These are phyloP conservation scores for Melaleuca quinquenervia DNA, from an alignment of 345 rosid species.

Conservation along the genomic window DNA sequence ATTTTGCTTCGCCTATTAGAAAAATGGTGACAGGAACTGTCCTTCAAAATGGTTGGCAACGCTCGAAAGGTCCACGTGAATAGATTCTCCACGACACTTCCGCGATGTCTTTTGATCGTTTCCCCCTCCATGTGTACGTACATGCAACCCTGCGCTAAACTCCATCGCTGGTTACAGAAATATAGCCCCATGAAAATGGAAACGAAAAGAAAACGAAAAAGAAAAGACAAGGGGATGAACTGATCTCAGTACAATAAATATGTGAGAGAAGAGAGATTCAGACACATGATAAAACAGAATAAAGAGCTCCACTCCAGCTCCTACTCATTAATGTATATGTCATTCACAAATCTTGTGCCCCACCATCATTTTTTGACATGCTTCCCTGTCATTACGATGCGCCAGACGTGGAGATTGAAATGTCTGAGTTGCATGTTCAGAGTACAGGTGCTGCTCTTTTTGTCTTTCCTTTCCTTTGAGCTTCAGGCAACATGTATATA, in stretches of 20 bases:
- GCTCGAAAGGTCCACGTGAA: slow-evolving; percentile 14
- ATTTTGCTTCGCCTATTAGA: background rate
- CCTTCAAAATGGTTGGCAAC: background rate
- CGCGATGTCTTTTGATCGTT: background rate
- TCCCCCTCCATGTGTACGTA: background rate
- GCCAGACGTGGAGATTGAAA: background rate
- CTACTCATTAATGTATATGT: background rate
- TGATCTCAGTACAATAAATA: background rate
- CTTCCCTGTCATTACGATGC: background rate
- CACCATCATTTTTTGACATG: background rate
- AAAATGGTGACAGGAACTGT: background rate
- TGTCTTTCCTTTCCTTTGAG: background rate
- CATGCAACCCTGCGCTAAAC: background rate
- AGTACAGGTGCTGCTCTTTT: background rate
- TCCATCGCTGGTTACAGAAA: background rate
- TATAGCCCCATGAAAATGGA: background rate
- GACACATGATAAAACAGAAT: background rate
- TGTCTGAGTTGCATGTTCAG: background rate
- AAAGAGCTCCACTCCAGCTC: background rate
- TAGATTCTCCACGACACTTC: slow-evolving; percentile 3
- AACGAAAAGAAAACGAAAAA: no score
- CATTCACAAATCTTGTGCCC: background rate
- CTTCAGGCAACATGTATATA: background rate
- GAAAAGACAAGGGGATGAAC: background rate
- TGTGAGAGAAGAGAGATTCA: background rate